phyloP scores from a whole-genome alignment of 2,329 filamentous ascomycete species.

The Metarhizium guizhouense region DNA sequence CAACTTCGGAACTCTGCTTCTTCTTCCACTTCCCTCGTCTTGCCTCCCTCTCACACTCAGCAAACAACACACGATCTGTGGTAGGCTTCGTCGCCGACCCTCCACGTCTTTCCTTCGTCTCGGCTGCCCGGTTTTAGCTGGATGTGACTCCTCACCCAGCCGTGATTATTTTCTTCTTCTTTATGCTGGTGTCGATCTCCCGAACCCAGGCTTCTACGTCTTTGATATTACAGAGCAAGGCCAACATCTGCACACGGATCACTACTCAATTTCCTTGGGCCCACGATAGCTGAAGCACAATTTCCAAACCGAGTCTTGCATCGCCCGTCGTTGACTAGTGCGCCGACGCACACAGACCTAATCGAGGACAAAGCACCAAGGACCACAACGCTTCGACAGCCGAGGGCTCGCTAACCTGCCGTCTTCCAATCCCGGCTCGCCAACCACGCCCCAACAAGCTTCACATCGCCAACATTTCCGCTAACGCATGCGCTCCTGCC shows the following conservation, averaged over 20 bases:
- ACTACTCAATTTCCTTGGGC: background rate
- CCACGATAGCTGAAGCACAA: background rate
- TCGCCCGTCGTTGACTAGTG: background rate
- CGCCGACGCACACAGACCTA: background rate
- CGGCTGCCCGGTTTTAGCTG: background rate
- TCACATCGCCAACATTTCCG: background rate
- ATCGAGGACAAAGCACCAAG: too few species aligned
- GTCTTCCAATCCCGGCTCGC: background rate
- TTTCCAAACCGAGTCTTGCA: background rate
- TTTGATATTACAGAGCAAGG: background rate
- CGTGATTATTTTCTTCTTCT: background rate
- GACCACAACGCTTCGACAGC: slow-evolving; percentile 3
- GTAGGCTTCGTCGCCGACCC: background rate
- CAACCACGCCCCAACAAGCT: background rate
- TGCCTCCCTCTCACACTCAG: background rate
- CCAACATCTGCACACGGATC: background rate
- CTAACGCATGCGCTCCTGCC: background rate
- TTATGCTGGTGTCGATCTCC: background rate
- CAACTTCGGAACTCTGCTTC: background rate
- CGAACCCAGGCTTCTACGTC: background rate
- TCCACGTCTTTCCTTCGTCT: background rate
- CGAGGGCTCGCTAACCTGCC: slow-evolving; percentile 11
- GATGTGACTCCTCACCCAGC: background rate
- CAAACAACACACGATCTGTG: background rate
- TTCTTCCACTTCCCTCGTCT: background rate